Base-by-base conservation (phyloP, 2,329 filamentous ascomycete species). In the Dactylellina drechsleri region DNA sequence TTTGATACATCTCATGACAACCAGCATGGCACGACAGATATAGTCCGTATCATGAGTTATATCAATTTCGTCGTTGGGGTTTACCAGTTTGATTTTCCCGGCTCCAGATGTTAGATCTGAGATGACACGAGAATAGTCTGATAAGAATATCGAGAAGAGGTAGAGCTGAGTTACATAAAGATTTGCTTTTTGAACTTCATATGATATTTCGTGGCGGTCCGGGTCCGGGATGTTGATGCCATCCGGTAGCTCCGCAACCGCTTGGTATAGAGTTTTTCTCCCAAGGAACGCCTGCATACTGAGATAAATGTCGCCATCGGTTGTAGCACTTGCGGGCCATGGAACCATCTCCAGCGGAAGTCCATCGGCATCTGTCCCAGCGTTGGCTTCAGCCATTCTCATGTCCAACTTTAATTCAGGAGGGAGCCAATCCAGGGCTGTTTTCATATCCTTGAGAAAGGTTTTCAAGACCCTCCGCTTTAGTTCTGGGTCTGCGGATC, bases 11-110 rank as follows among this genome's bases (percentile, higher is more conserved):
- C 66, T 56, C 66, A 71, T 71, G 18, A 76, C 72, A 15, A 71
- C 66, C 43, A 76, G 66, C 72, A 76, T 76, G 40, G 72, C 72
- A 16, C 72, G 65, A 50, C 72, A 76, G 28, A 76, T 76, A 28
- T 71, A 76, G 28, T 76, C 72, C 43, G 66, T 76, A 20, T 76
- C 72, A 50, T 70, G 65, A 6, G 65, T 65, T 28, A 76, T 57
- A 16, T 76, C 72, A 23, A 76, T 67, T 47, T 76, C 72, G 13
- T 75, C 52, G 36, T 64, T 67, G 16, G 71, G 64, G 45, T 68
- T 75, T 50, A 75, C 71, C 13, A 71, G 49, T 66, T 76, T 76
- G 18, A 70, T 66, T 36, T 62, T 76, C 15, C 66, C 66, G 7
- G 50, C 28, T 45, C 57, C 59, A 28, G 58, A 43, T 5, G 72